Base-by-base conservation (phyloP, 2,329 filamentous ascomycete species). In the Colletotrichum truncatum region DNA sequence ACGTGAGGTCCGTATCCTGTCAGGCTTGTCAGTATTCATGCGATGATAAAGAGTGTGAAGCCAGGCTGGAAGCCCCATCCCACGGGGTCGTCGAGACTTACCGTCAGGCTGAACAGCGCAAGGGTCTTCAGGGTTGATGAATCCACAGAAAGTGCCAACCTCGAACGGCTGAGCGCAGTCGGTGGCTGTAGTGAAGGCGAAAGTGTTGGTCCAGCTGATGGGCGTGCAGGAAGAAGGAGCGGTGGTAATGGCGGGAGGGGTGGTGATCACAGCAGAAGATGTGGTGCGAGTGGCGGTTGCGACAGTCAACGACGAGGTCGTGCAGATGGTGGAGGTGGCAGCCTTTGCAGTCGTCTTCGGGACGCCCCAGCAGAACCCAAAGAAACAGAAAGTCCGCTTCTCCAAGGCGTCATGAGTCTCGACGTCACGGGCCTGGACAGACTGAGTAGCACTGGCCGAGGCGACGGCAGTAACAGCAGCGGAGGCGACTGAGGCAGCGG, bases 91-190 rank as follows among this genome's bases (percentile, higher is more conserved):
- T 25, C 3, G 2, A 4, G 4, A 53, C 57, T 53, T 16, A 60
- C 61, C 58, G 26, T 45, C 43, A 3, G 63, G 57, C 26, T 66
- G 63, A 6, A 49, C 21, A 9, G 63, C 57, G 28, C 63, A 63
- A 32, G 63, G 63, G 30, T 66, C 63, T 11, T 66, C 63, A 4
- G 63, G 63, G 63, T 66, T 66, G 2, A 63, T 34, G 12, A 66
- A 66, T 2, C 63, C 63, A 2, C 63, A 66, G 43, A 38, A 66
- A 16, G 63, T 66, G 12, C 63, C 63, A 10, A 66, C 57, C 9
- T 66, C 63, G 3, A 18, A 66, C 2, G 63, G 51, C 2, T 41
- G 49, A 12, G 49, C 8, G 4, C 63, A 66, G 6, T 16, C n/a
- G 3, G 63, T 25, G 2, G 51, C 63, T 25, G 63, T 55, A 2